Percentiles rank a stretch among this genome's conserved stretches.
Conservation (phyloP, 495 filamentous ascomycete genomes). For the Hypomontagnella submonticulosa region DNA sequence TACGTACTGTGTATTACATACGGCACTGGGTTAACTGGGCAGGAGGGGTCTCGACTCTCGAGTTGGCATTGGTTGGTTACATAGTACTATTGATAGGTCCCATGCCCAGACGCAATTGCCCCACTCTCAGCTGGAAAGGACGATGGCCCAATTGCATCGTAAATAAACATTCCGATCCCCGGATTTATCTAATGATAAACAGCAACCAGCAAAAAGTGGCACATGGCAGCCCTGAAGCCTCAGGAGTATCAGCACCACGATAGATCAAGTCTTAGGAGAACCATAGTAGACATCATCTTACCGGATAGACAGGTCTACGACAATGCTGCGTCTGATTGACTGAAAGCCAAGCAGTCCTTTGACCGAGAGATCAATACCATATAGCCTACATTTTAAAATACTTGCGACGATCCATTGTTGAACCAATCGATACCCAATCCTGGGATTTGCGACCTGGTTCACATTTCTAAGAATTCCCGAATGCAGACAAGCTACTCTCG, state of each 20-base stretch:
- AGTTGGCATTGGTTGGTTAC: no score
- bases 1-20: neutral
- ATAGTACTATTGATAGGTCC: conserved; percentile 18
- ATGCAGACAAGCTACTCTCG: conserved; percentile 18
- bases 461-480: neutral
- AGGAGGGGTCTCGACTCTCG: no score
- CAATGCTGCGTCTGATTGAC: conserved; percentile 24
- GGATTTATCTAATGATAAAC: conserved; percentile 38
- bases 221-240: conserved; percentile 35
- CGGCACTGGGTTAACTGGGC: no score
- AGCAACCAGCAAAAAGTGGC: conserved; percentile 37
- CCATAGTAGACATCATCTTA: conserved; percentile 13
- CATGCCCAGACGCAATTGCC: conserved; percentile 12
- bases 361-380: neutral
- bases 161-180: conserved; percentile 49
- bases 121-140: conserved; percentile 23
- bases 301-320: conserved; percentile 1
- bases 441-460: conserved; percentile 7
- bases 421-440: conserved; percentile 12
- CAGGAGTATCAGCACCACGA: conserved; percentile 22
- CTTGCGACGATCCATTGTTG: conserved; percentile 8
- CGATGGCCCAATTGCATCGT: conserved; percentile 26
- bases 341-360: conserved; percentile 11
- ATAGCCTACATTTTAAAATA: neutral
- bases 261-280: conserved; percentile 27